Evolutionary conservation across 1,284 basidiomycete species (phyloP), one percentile per base, ranked within the genome.

Genomic region (Peniophora sp.): DNA sequence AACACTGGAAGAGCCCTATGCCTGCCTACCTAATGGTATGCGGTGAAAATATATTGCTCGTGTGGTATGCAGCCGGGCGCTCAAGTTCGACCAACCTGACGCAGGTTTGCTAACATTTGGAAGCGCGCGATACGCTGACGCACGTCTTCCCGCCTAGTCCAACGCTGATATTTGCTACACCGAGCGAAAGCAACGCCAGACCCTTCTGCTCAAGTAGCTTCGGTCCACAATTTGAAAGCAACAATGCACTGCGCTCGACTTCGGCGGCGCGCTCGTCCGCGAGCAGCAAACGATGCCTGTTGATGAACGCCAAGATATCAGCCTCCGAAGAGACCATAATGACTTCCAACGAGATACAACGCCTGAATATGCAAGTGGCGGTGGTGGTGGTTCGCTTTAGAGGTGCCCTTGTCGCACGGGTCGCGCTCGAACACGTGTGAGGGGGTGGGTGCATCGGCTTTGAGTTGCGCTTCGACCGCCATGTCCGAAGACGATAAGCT

Each of bases 131-230:
- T 17, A 32, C 24, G 39, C 11, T 17, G 41, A 69, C 79, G 61
- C 64, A 95, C 88, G 83, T 92, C 73, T 95, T 96, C 22, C 92
- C 93, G 24, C 93, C 94, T 1, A 97, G 73, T 1, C 93, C 94
- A 24, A 96, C 76, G 46, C 78, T 81, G 22, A 93, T 74, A 18
- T 75, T 76, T 1, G 78, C 74, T 1, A 93, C 73, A 0, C 86
- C 83, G 9, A 97, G 72, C 24, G 84, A 83, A 27, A 81, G 79
- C 0, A 97, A 67, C 1, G 90, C 85, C 3, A 97, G 72, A 1
- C 94, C 94, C 58, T 90, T 86, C 57, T 89, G 85, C 65, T 97
- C 93, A 15, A 97, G 76, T 11, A 95, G 70, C 59, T 85, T 92
- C 0, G 88, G 87, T 3, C 85, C 77, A 61, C 90, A 93, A 54